These are phyloP conservation scores for Plasmodium gonderi DNA, from an alignment of 169 alveolate genomes.

Conservation along the genomic window DNA sequence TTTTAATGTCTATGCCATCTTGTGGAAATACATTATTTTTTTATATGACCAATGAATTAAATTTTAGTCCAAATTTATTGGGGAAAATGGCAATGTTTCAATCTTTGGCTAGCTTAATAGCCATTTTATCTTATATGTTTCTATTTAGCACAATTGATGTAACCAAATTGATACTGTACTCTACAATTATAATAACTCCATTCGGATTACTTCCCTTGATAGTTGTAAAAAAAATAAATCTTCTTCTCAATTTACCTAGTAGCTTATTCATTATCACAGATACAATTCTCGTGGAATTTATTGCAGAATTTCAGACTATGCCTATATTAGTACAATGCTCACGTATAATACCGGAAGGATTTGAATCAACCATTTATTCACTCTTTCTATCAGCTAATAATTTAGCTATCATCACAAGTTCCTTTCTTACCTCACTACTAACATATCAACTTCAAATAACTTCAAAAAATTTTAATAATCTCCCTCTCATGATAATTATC, in stretches of 20 bases:
- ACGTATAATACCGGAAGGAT: constrained; percentile 89
- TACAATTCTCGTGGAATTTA: constrained; percentile 85
- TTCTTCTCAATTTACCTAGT: constrained; percentile 84
- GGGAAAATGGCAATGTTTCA: constrained; percentile 89
- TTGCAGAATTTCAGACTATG: constrained; percentile 87
- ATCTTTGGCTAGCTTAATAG: constrained; percentile 87
- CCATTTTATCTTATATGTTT: constrained; percentile 81
- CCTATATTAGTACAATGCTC: constrained; percentile 90
- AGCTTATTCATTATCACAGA: constrained; percentile 89
- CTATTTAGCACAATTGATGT: constrained; percentile 82
- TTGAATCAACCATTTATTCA: constrained; percentile 90
- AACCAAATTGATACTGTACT: constrained; percentile 80
- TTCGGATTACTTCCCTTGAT: constrained; percentile 85
- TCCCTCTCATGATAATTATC: constrained; percentile 42
- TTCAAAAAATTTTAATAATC: constrained; percentile 79
- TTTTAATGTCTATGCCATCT: constrained; percentile 88
- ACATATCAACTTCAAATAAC: constrained; percentile 84
- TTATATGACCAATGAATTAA: constrained; percentile 89
- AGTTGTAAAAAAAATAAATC: constrained; percentile 85
- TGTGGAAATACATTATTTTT: constrained; percentile 90
- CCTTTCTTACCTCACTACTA: constrained; percentile 84
- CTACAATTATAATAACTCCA: constrained; percentile 85
- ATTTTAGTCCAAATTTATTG: constrained; percentile 87
- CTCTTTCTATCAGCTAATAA: constrained; percentile 86
- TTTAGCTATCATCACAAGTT: constrained; percentile 87